Evolutionary conservation across 805 yeast genomes (phyloP).

Genomic region (Kurtzmaniella cleridarum): DNA sequence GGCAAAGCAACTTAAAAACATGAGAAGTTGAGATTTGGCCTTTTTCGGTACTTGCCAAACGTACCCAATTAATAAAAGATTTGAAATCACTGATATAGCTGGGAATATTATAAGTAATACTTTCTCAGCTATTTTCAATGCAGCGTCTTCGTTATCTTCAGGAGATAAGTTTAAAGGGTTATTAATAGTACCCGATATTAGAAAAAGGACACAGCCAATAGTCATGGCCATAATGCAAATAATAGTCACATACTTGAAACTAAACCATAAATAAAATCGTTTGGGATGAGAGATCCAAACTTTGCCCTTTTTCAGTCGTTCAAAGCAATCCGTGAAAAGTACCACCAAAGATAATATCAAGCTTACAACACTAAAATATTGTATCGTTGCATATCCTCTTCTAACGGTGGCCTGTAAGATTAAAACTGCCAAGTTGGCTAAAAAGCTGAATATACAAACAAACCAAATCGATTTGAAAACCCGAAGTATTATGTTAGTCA

Average conservation of each 20-base stretch:
- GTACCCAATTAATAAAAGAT: slow-evolving; percentile 7
- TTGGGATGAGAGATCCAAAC: not conserved
- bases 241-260: not conserved
- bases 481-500: too few relatives aligned
- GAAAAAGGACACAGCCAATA: not conserved
- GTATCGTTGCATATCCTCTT: too few relatives aligned
- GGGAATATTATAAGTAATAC: too few relatives aligned
- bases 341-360: too few relatives aligned
- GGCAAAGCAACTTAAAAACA: not conserved
- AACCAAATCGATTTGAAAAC: too few relatives aligned
- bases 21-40: slow-evolving; percentile 1
- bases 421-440: too few relatives aligned
- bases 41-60: slow-evolving; percentile 13
- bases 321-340: too few relatives aligned
- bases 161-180: slow-evolving; percentile 1
- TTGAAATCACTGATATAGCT: slow-evolving; percentile 3
- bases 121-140: not conserved
- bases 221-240: slow-evolving; percentile 1
- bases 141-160: not conserved
- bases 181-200: not conserved
- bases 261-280: too few relatives aligned
- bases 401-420: too few relatives aligned
- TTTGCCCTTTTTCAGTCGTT: not conserved
- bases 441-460: too few relatives aligned
- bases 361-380: too few relatives aligned